Evolutionary conservation across 192 early-diverging fungal genomes (phyloP).

Genomic region (Entomortierella beljakovae): DNA sequence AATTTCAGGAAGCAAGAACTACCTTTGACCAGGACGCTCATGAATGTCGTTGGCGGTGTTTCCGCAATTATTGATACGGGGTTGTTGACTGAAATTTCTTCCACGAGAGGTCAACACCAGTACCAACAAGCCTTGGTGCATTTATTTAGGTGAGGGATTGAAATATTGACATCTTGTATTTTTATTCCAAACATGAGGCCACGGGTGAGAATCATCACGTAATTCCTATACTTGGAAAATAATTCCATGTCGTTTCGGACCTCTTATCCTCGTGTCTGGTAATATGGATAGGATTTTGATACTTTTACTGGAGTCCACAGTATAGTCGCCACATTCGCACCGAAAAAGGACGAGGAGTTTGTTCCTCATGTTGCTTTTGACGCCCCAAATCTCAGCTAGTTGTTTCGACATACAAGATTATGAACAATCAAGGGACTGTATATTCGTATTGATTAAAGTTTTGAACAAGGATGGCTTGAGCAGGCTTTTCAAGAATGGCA

Average conservation of each 20-base stretch:
- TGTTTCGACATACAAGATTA: background rate
- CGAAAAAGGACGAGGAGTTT: slow-evolving; percentile 2
- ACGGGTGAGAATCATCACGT: background rate
- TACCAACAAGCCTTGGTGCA: too few relatives aligned
- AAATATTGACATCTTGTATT: too few relatives aligned
- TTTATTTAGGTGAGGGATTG: too few relatives aligned
- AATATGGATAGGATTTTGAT: slow-evolving; percentile 3
- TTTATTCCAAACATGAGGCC: background rate
- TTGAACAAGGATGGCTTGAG: slow-evolving; percentile 10
- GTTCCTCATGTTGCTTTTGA: background rate
- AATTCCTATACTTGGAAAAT: background rate
- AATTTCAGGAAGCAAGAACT: too few relatives aligned
- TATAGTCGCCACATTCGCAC: slow-evolving; percentile 4
- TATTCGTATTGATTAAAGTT: slow-evolving; percentile 20
- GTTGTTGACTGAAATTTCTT: too few relatives aligned
- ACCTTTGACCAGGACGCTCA: too few relatives aligned
- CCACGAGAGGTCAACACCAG: too few relatives aligned
- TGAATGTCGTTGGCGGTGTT: too few relatives aligned
- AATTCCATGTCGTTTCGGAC: background rate
- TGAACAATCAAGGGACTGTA: slow-evolving; percentile 13
- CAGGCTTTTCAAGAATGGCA: background rate
- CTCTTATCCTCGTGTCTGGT: slow-evolving; percentile 10
- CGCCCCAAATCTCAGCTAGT: background rate
- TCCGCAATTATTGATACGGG: too few relatives aligned
- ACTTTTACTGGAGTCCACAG: background rate